Evolutionary conservation across 1,139 yeast species (phyloP), one percentile per base, ranked within the genome.

Genomic region (Zygoascus sp.): DNA sequence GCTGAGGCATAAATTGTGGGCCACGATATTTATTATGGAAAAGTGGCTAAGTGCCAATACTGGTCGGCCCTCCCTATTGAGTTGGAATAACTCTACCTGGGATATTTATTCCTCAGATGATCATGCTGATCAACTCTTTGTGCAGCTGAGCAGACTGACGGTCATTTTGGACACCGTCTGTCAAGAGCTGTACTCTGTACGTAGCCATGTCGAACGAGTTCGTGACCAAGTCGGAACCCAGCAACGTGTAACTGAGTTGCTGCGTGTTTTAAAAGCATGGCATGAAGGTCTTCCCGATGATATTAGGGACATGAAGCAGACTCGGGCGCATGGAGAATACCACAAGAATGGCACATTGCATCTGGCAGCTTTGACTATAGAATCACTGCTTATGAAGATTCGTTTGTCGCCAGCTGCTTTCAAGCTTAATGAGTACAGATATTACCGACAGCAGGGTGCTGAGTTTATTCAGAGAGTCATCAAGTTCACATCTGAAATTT

Each of bases 301-400:
- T 8, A 45, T 66, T 20, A 48, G 46, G 22, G 61, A 60, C 37
- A 64, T 65, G 64, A 50, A 54, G 13, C 53, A 55, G 19, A 44
- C 50, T 4, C 19, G 37, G 11, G 44, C 50, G 10, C 52, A 52
- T 2, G 64, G 64, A n/a, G 63, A 61, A 17, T 61, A 62, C 42
- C 62, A 65, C 50, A 58, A 59, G 36, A 64, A 63, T 41, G 68
- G 68, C 11, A 60, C 61, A n/a, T 52, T 65, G 8, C 65, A 60
- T 46, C 53, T 66, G 15, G 58, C 66, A 2, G 62, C 61, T 5
- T 52, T 66, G 23, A 58, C 69, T 1, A 58, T 65, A 5, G 69
- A 66, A 40, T 63, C 56, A 0, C 51, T 66, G 21, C 51, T 66
- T 32, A 63, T 58, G 40, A 53, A 68, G 16, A 52, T 58, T 3